phyloP scores from a whole-genome alignment of 306 rosid genomes.

The Rosa persica region DNA sequence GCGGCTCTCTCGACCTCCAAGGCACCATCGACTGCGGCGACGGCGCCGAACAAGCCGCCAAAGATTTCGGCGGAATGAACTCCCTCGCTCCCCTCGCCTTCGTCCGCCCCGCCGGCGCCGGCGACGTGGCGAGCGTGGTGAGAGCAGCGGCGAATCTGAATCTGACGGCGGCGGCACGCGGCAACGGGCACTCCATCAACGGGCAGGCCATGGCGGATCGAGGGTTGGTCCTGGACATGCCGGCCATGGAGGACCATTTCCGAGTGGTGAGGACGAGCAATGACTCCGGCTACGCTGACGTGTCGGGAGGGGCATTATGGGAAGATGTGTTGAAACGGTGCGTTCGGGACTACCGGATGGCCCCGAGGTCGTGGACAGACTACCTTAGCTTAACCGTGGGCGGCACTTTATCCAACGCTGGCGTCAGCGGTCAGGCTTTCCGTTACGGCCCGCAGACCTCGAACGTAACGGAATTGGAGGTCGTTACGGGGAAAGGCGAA shows the following conservation, averaged over 20 bases:
- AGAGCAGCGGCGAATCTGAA: constrained; percentile 46
- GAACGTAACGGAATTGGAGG: constrained; percentile 81
- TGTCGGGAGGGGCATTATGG: constrained; percentile 98
- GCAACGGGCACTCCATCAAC: constrained; percentile 97
- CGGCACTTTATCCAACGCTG: constrained; percentile 92
- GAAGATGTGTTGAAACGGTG: constrained; percentile 77
- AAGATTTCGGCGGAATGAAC: constrained; percentile 80
- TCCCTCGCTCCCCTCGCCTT: constrained; percentile 54
- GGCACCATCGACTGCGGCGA: constrained; percentile 36
- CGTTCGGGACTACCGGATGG: constrained; percentile 41
- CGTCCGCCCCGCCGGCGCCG: constrained; percentile 40
- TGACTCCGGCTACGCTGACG: constrained; percentile 53
- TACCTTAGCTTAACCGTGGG: constrained; percentile 86
- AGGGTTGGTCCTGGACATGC: constrained; percentile 87
- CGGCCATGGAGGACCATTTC: constrained; percentile 52
- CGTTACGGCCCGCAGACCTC: constrained; percentile 91
- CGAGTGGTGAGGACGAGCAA: constrained; percentile 17
- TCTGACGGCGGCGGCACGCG: constrained; percentile 86
- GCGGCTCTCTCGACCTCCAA: constrained; percentile 41
- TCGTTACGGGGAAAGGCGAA: constrained; percentile 87
- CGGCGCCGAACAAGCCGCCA: constrained; percentile 40
- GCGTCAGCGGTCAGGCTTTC: constrained; percentile 93
- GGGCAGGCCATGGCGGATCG: constrained; percentile 93
- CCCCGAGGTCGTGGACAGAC: constrained; percentile 97
- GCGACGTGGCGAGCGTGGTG: constrained; percentile 52